Evolutionary conservation across 1,139 yeast genomes (phyloP).

Genomic region (Candida sp.): DNA sequence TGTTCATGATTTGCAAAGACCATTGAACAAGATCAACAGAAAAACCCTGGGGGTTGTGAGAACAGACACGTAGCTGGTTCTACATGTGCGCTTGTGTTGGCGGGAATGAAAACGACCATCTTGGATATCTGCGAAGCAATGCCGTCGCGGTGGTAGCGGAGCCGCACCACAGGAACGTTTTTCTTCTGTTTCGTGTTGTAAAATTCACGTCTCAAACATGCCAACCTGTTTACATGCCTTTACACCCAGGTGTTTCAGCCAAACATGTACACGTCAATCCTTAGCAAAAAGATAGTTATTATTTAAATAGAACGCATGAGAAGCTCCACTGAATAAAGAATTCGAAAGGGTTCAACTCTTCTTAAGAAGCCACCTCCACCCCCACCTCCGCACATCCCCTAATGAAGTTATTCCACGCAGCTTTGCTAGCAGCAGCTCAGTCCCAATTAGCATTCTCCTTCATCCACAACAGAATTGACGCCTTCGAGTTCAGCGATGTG

Average conservation of each 20-base stretch:
- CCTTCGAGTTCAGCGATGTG: neutral
- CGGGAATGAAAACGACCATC: no score
- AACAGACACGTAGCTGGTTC: no score
- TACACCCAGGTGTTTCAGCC: neutral
- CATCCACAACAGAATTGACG: neutral
- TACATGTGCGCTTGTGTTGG: no score
- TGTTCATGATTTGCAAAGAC: no score
- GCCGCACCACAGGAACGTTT: neutral
- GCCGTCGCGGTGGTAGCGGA: no score
- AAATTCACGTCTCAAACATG: neutral
- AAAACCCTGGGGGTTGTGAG: no score
- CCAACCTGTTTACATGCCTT: neutral
- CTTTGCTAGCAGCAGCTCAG: neutral
- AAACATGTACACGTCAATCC: slow-evolving; percentile 3
- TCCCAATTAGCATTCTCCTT: neutral
- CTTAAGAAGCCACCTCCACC: neutral
- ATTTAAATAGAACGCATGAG: neutral
- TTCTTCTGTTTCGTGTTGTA: neutral
- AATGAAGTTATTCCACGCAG: neutral
- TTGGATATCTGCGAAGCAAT: no score
- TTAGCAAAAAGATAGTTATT: neutral
- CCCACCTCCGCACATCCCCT: neutral
- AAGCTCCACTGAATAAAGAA: neutral
- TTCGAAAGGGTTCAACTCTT: neutral
- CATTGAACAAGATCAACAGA: no score